Evolutionary conservation across 1,139 yeast genomes (phyloP).

Genomic region (Kurtzmaniella natalensis): DNA sequence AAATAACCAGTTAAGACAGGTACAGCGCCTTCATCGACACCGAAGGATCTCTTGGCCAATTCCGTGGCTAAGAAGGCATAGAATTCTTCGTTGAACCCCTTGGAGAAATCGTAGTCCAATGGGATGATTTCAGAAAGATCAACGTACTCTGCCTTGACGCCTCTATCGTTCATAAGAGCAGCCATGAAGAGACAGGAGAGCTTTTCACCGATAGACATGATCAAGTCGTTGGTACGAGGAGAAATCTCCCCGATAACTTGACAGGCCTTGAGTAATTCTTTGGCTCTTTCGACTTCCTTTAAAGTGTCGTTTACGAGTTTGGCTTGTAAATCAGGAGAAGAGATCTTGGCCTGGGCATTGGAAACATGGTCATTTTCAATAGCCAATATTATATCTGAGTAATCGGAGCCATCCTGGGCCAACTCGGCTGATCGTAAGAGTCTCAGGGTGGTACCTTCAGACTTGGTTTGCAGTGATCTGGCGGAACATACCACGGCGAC

Average conservation of each 20-base stretch:
- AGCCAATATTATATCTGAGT: constrained; percentile 47
- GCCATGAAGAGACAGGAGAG: constrained; percentile 86
- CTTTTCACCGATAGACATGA: constrained; percentile 93
- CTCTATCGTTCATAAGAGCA: constrained; percentile 76
- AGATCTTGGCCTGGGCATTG: constrained; percentile 61
- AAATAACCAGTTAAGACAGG: constrained; percentile 96
- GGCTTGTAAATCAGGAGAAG: constrained; percentile 37
- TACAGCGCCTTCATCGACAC: constrained; percentile 43
- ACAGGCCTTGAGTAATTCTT: constrained; percentile 76
- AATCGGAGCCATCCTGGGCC: constrained; percentile 58
- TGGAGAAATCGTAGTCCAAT: constrained; percentile 47
- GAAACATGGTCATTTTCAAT: constrained; percentile 73
- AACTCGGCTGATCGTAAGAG: constrained; percentile 75
- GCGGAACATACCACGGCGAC: constrained; percentile 99
- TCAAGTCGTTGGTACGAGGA: constrained; percentile 80
- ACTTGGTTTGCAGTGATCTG: constrained; percentile 82
- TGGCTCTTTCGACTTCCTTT: constrained; percentile 62
- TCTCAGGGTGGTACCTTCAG: constrained; percentile 92
- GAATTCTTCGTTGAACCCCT: constrained; percentile 62
- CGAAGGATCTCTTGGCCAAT: constrained; percentile 53
- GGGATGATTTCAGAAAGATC: constrained; percentile 75
- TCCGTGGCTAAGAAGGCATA: constrained; percentile 59
- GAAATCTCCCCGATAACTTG: constrained; percentile 89
- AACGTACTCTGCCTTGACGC: constrained; percentile 69
- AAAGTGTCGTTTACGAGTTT: constrained; percentile 54